phyloP scores from a whole-genome alignment of 192 early-diverging fungal species.

The Coemansia sp. region DNA sequence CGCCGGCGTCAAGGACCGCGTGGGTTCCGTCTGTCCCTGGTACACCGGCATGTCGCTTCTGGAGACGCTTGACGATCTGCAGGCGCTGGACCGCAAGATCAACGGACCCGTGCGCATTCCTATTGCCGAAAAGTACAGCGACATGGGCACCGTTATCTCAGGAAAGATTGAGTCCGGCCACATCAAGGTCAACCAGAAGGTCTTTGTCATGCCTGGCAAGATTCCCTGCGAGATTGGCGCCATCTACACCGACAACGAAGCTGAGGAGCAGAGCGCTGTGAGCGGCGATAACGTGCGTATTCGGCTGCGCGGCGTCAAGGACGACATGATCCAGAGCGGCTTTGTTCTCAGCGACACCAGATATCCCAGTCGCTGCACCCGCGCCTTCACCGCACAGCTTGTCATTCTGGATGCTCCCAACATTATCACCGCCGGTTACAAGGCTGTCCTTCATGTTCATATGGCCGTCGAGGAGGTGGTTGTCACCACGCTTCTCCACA shows the following conservation, averaged over 20 bases:
- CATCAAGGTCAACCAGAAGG: slow-evolving; percentile 81
- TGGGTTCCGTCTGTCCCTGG: slow-evolving; percentile 68
- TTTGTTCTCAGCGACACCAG: slow-evolving; percentile 83
- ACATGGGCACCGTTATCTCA: slow-evolving; percentile 95
- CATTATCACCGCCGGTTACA: slow-evolving; percentile 96
- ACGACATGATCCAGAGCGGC: slow-evolving; percentile 85
- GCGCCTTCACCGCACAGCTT: slow-evolving; percentile 82
- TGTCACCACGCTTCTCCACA: slow-evolving; percentile 77
- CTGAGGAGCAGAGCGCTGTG: slow-evolving; percentile 69
- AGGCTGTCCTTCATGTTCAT: slow-evolving; percentile 90
- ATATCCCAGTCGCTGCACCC: slow-evolving; percentile 77
- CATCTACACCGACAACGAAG: slow-evolving; percentile 82
- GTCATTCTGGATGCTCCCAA: slow-evolving; percentile 91
- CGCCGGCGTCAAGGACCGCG: slow-evolving; percentile 90
- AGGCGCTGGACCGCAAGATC: slow-evolving; percentile 82
- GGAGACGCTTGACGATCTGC: slow-evolving; percentile 79
- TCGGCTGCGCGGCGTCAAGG: slow-evolving; percentile 87
- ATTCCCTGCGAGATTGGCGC: slow-evolving; percentile 72
- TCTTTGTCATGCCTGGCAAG: slow-evolving; percentile 93
- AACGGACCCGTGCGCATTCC: slow-evolving; percentile 91
- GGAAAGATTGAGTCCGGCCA: slow-evolving; percentile 97
- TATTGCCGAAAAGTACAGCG: slow-evolving; percentile 94
- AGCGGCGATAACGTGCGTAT: slow-evolving; percentile 96
- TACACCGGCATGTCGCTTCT: slow-evolving; percentile 88
- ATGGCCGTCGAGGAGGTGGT: slow-evolving; percentile 85